Conservation (phyloP, 768 basidiomycete species). For the Russula sp. region DNA sequence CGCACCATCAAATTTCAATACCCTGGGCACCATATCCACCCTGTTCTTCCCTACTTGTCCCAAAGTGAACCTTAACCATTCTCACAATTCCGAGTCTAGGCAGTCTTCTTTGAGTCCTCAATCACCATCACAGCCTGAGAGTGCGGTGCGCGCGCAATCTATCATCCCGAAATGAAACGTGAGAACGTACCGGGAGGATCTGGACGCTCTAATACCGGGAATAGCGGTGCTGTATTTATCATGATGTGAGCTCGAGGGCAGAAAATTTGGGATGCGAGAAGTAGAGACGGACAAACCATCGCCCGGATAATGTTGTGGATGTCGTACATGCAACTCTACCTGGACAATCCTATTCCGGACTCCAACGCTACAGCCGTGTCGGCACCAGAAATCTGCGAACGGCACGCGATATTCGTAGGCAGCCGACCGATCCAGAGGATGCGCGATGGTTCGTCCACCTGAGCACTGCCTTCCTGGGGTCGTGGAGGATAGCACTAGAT, state of each 20-base stretch:
- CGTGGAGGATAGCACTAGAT: slow-evolving; percentile 1
- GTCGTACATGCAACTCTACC: too few relatives aligned
- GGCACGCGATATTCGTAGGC: background rate
- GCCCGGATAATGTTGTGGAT: too few relatives aligned
- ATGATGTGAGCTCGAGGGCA: too few relatives aligned
- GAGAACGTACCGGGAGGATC: slow-evolving; percentile 7
- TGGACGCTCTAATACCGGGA: slow-evolving; percentile 6
- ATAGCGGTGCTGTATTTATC: slow-evolving; percentile 12
- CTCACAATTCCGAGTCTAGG: slow-evolving; percentile 3
- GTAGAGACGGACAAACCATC: too few relatives aligned
- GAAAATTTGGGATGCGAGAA: background rate
- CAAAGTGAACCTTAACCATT: slow-evolving; percentile 5
- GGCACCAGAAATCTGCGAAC: too few relatives aligned
- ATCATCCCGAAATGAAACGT: background rate
- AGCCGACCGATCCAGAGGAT: slow-evolving; percentile 5
- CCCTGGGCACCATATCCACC: too few relatives aligned
- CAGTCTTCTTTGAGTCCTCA: background rate
- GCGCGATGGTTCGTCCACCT: slow-evolving; percentile 10
- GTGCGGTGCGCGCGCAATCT: slow-evolving; percentile 13
- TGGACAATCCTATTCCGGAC: too few relatives aligned
- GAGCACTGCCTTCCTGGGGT: slow-evolving; percentile 13
- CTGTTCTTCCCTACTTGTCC: background rate
- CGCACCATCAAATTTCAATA: too few relatives aligned
- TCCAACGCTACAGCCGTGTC: too few relatives aligned
- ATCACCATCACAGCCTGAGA: background rate